A percentile compares a stretch with the other conserved stretches of the same genome.
Evolutionary conservation across 2,329 filamentous ascomycete genomes (phyloP).

Genomic region (Aspergillus sp.): DNA sequence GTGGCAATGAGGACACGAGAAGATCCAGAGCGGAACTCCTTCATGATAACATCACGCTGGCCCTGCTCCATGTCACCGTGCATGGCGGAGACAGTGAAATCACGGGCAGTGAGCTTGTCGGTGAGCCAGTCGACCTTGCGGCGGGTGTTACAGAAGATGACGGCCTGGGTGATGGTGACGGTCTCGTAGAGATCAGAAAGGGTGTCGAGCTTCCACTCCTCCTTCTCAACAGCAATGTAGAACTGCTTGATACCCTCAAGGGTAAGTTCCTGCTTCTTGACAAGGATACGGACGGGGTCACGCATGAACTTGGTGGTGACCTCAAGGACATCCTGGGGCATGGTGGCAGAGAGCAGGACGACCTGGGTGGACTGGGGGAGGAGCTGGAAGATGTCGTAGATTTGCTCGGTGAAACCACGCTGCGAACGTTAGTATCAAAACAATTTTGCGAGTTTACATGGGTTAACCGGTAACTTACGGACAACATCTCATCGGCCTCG

Average conservation of each 20-base stretch:
- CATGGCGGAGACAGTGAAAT: conserved; percentile 99
- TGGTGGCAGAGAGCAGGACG: conserved; percentile 94
- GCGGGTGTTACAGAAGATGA: conserved; percentile 99
- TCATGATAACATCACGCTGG: conserved; percentile 99
- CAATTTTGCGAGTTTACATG: not conserved
- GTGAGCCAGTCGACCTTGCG: conserved; percentile 99
- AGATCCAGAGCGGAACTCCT: conserved; percentile 99
- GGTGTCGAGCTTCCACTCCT: conserved; percentile 99
- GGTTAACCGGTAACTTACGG: conserved; percentile 25
- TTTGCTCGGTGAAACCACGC: conserved; percentile 99
- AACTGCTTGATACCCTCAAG: conserved; percentile 99
- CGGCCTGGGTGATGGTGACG: conserved; percentile 97
- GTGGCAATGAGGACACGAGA: conserved; percentile 98
- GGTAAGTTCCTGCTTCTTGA: conserved; percentile 99
- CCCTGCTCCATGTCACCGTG: conserved; percentile 99
- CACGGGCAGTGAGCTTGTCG: conserved; percentile 96
- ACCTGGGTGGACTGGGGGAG: conserved; percentile 98
- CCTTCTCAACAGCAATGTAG: conserved; percentile 99
- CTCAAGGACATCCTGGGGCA: conserved; percentile 98
- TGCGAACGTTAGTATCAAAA: conserved; percentile 32
- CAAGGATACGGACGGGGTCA: conserved; percentile 96
- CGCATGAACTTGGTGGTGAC: conserved; percentile 99
- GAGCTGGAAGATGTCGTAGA: conserved; percentile 99
- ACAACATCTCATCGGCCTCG: conserved; percentile 97
- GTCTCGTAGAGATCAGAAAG: conserved; percentile 99